These are phyloP conservation scores for Citrus australasica DNA, from an alignment of 345 rosid species.

Conservation along the genomic window DNA sequence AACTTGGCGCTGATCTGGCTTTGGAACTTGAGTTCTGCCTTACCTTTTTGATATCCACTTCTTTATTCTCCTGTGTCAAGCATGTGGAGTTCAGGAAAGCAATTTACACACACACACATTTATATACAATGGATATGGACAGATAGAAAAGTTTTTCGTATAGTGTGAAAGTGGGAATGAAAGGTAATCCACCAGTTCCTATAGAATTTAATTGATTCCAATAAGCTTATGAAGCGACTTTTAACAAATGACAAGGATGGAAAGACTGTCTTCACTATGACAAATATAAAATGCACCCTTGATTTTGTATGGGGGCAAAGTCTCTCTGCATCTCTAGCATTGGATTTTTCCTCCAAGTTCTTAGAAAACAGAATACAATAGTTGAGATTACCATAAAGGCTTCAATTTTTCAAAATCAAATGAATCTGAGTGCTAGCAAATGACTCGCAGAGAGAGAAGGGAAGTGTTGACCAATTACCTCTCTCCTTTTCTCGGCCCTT, in stretches of 20 bases:
- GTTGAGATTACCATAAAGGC: background rate
- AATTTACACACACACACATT: background rate
- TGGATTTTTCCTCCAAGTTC: slow-evolving; percentile 37
- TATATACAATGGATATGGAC: background rate
- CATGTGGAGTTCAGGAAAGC: background rate
- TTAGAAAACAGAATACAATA: slow-evolving; percentile 33
- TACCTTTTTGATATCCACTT: slow-evolving; percentile 31
- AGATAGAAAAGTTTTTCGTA: background rate
- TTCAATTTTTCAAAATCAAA: slow-evolving; percentile 4
- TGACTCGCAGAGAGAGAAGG: background rate
- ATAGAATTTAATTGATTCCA: background rate
- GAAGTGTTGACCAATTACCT: slow-evolving; percentile 28
- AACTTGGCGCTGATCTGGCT: slow-evolving; percentile 38
- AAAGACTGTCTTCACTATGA: background rate
- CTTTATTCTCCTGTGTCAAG: slow-evolving; percentile 42
- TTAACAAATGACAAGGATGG: slow-evolving; percentile 3
- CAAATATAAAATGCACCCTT: slow-evolving; percentile 31
- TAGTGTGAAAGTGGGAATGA: background rate
- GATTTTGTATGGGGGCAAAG: slow-evolving; percentile 31
- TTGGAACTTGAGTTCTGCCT: slow-evolving; percentile 43
- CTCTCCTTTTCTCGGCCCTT: slow-evolving; percentile 34
- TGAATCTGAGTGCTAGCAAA: background rate
- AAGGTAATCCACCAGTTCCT: background rate
- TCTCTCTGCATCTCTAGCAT: slow-evolving; percentile 30
- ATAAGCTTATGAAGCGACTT: background rate